phyloP scores from a whole-genome alignment of 2,329 filamentous ascomycete genomes.

The Phaeosphaeria sp. region DNA sequence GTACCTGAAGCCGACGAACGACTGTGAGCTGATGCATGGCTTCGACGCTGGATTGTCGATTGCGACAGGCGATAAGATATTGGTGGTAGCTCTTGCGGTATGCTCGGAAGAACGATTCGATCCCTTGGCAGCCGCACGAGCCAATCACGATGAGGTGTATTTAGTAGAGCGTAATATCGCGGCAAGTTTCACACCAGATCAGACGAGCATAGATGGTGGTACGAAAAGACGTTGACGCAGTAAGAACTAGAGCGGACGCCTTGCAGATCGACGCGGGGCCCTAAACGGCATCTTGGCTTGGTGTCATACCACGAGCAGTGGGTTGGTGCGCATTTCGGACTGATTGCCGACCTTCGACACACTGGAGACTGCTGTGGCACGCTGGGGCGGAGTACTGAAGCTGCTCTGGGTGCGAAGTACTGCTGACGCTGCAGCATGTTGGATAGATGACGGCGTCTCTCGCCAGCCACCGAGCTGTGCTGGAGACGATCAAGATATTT shows the following conservation, averaged over 20 bases:
- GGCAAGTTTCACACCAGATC: background rate
- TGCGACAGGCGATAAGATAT: background rate
- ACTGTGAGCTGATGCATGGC: constrained; percentile 14
- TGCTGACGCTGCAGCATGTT: background rate
- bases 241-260: constrained; percentile 11
- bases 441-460: background rate
- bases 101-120: background rate
- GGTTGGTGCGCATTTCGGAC: background rate
- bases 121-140: background rate
- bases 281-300: constrained; percentile 7
- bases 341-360: background rate
- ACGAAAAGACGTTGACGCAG: constrained; percentile 14
- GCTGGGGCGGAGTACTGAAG: background rate
- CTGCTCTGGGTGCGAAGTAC: background rate
- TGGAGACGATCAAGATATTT: background rate
- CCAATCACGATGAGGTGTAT: background rate
- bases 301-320: background rate
- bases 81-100: background rate
- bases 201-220: background rate
- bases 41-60: background rate
- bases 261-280: constrained; percentile 17
- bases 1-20: constrained; percentile 21
- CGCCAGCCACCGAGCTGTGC: too few relatives aligned
- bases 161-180: background rate
- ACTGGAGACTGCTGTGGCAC: constrained; percentile 5